Evolutionary conservation across 2,329 filamentous ascomycete species (phyloP).

Genomic region (Penicillium griseofulvum): DNA sequence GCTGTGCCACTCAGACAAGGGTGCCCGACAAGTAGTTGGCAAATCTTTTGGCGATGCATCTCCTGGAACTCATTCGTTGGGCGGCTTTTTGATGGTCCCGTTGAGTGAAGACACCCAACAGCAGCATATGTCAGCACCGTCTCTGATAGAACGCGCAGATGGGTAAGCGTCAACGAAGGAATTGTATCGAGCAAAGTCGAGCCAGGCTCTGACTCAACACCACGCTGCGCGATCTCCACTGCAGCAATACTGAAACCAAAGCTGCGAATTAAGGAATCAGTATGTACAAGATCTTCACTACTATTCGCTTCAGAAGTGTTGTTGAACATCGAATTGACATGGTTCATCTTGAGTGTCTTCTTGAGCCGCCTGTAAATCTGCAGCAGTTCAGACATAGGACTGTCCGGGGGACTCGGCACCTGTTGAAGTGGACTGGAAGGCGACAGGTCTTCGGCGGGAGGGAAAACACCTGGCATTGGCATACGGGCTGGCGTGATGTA

Average conservation of each 20-base stretch:
- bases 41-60: constrained; percentile 67
- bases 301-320: constrained; percentile 42
- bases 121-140: constrained; percentile 83
- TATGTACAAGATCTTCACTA: constrained; percentile 50
- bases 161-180: constrained; percentile 77
- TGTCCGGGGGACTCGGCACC: constrained; percentile 28
- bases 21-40: constrained; percentile 68
- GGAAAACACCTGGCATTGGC: constrained; percentile 42
- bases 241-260: constrained; percentile 85
- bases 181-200: constrained; percentile 79
- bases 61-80: constrained; percentile 66
- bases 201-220: constrained; percentile 69
- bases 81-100: constrained; percentile 54
- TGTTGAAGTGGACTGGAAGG: constrained; percentile 34
- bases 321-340: constrained; percentile 48
- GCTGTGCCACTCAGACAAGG: constrained; percentile 36
- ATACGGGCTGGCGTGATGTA: constrained; percentile 31
- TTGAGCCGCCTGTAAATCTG: constrained; percentile 57
- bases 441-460: constrained; percentile 32
- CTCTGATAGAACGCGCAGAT: constrained; percentile 83
- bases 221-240: constrained; percentile 88
- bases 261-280: constrained; percentile 42
- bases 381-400: constrained; percentile 49
- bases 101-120: constrained; percentile 66
- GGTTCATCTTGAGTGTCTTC: constrained; percentile 54